phyloP scores from a whole-genome alignment of 164 flowering plant genomes.

The Tetracentron sinense region DNA sequence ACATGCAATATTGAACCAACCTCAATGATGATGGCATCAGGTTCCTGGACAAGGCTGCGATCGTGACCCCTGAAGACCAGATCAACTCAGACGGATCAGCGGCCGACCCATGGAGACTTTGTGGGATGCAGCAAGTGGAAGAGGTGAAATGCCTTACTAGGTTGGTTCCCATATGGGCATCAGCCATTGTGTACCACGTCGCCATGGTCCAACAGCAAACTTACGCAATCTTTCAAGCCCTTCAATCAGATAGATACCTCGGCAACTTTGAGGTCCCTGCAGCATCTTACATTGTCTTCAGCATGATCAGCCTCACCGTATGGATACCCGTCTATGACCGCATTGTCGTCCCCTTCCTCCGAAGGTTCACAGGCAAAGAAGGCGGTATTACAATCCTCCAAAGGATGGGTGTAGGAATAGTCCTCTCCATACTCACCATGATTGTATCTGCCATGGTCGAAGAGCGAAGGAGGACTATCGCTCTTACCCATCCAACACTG shows the following conservation, averaged over 20 bases:
- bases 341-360: slow-evolving; percentile 36
- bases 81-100: slow-evolving; percentile 58
- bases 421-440: slow-evolving; percentile 34
- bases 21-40: slow-evolving; percentile 25
- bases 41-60: slow-evolving; percentile 75
- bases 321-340: slow-evolving; percentile 68
- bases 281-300: slow-evolving; percentile 45
- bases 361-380: slow-evolving; percentile 32
- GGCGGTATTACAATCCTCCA: slow-evolving; percentile 60
- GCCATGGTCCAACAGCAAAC: slow-evolving; percentile 36
- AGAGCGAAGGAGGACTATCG: slow-evolving; percentile 28
- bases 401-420: slow-evolving; percentile 49
- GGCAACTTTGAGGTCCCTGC: slow-evolving; percentile 48
- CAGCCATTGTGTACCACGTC: slow-evolving; percentile 37
- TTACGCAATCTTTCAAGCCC: slow-evolving; percentile 49
- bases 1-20: not conserved
- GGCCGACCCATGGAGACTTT: slow-evolving; percentile 66
- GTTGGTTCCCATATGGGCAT: slow-evolving; percentile 65
- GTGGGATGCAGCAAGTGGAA: slow-evolving; percentile 74
- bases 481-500: slow-evolving; percentile 24
- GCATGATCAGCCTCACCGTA: slow-evolving; percentile 42
- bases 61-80: slow-evolving; percentile 41
- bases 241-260: slow-evolving; percentile 45
- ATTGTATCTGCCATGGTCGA: slow-evolving; percentile 44
- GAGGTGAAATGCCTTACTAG: slow-evolving; percentile 70